Evolutionary conservation across 345 rosid species (phyloP).

Genomic region (Rhizophora mangle): DNA sequence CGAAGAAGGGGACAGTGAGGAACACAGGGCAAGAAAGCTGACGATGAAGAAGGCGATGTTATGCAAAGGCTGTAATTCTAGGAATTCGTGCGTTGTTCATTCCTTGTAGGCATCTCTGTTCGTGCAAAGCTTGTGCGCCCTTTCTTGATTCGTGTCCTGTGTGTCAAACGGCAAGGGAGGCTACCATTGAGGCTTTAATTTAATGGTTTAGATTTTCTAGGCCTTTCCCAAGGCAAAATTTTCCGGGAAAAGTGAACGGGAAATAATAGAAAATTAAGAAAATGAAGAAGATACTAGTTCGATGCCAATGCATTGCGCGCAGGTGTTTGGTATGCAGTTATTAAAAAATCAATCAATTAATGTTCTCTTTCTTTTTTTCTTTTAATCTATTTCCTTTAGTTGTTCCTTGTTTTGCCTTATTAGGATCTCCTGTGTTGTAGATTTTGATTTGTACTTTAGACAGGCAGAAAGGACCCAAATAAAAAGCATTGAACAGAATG

Average conservation of each 20-base stretch:
- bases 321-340: not conserved
- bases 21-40: not conserved
- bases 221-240: not conserved
- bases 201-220: slow-evolving; percentile 28
- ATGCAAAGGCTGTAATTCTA: slow-evolving; percentile 55
- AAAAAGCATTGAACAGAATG: slow-evolving; percentile 23
- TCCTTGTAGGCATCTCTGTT: slow-evolving; percentile 90
- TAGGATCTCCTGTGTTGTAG: slow-evolving; percentile 12
- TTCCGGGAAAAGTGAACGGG: slow-evolving; percentile 29
- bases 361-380: too few relatives aligned
- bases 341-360: not conserved
- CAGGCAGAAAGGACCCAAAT: not conserved
- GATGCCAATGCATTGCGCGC: not conserved
- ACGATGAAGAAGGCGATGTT: slow-evolving; percentile 11
- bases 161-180: slow-evolving; percentile 64
- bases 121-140: slow-evolving; percentile 58
- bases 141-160: slow-evolving; percentile 64
- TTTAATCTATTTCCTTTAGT: not conserved
- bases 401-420: not conserved
- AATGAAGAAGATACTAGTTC: slow-evolving; percentile 6
- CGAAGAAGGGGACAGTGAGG: not conserved
- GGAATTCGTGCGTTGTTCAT: slow-evolving; percentile 68
- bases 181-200: slow-evolving; percentile 58
- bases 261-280: not conserved
- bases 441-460: slow-evolving; percentile 18